phyloP scores from a whole-genome alignment of 768 basidiomycete species.

The Termitomyces sp. region DNA sequence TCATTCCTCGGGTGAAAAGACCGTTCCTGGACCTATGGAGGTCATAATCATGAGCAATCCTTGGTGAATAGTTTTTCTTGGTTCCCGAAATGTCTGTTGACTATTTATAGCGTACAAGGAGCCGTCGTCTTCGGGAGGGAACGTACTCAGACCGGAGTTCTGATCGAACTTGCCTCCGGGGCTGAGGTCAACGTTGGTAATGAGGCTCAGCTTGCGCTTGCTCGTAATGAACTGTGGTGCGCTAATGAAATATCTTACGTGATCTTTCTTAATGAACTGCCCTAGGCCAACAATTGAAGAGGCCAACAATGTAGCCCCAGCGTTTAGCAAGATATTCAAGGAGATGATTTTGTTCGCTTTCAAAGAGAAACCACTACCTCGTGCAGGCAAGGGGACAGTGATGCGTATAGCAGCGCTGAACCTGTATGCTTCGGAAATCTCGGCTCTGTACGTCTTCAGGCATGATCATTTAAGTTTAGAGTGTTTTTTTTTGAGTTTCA shows the following conservation, averaged over 20 bases:
- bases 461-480: not conserved
- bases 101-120: conserved; percentile 11
- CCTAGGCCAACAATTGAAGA: conserved; percentile 35
- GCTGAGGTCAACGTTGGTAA: conserved; percentile 21
- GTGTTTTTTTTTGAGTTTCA: not conserved
- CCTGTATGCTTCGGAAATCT: conserved; percentile 37
- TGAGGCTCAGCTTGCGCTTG: conserved; percentile 12
- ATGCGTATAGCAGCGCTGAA: conserved; percentile 35
- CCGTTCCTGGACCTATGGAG: conserved; percentile 33
- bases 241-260: not conserved
- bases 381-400: conserved; percentile 43
- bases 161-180: conserved; percentile 19
- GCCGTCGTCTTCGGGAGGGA: conserved; percentile 36
- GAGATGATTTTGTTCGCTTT: conserved; percentile 48
- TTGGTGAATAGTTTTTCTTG: conserved; percentile 11
- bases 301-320: conserved; percentile 35
- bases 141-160: conserved; percentile 23
- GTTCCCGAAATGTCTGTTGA: not conserved
- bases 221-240: conserved; percentile 32
- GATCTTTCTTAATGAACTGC: not conserved
- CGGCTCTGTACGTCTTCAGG: conserved; percentile 27
- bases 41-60: conserved; percentile 15
- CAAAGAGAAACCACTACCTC: conserved; percentile 37
- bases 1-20: conserved; percentile 33
- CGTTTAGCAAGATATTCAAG: conserved; percentile 42